These are phyloP conservation scores for Stylosanthes scabra DNA, from an alignment of 331 rosid species.

Conservation along the genomic window DNA sequence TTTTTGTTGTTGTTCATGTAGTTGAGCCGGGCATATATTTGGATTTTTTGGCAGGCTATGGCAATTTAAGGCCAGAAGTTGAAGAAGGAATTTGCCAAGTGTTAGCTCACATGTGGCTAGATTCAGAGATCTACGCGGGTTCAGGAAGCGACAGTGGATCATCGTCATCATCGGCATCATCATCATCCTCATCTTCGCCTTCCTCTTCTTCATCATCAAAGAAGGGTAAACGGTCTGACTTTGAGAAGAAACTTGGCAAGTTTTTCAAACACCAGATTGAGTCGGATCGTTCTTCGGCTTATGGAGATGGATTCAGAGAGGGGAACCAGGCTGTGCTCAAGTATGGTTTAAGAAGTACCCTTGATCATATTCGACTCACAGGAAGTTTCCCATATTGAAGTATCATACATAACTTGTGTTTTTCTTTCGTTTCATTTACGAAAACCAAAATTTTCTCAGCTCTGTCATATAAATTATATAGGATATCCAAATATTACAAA, in stretches of 20 bases:
- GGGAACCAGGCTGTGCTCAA: constrained; percentile 75
- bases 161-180: constrained; percentile 49
- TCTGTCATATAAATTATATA: constrained; percentile 42
- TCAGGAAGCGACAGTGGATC: constrained; percentile 57
- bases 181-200: constrained; percentile 51
- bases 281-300: constrained; percentile 79
- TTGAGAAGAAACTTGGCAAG: constrained; percentile 88
- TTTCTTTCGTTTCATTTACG: constrained; percentile 15
- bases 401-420: constrained; percentile 21
- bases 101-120: constrained; percentile 94
- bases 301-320: constrained; percentile 89
- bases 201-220: constrained; percentile 59
- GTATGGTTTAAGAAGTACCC: constrained; percentile 81
- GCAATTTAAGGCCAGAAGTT: constrained; percentile 75
- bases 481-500: constrained; percentile 44
- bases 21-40: constrained; percentile 35
- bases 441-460: constrained; percentile 28
- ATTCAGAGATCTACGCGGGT: constrained; percentile 68
- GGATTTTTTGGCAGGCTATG: constrained; percentile 65
- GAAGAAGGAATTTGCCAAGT: constrained; percentile 99
- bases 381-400: constrained; percentile 70
- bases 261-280: constrained; percentile 91
- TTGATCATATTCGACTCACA: constrained; percentile 74
- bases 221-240: constrained; percentile 78
- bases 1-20: not conserved